Conservation (phyloP, 2,329 filamentous ascomycete species). For the Gliomastix tumulicola region DNA sequence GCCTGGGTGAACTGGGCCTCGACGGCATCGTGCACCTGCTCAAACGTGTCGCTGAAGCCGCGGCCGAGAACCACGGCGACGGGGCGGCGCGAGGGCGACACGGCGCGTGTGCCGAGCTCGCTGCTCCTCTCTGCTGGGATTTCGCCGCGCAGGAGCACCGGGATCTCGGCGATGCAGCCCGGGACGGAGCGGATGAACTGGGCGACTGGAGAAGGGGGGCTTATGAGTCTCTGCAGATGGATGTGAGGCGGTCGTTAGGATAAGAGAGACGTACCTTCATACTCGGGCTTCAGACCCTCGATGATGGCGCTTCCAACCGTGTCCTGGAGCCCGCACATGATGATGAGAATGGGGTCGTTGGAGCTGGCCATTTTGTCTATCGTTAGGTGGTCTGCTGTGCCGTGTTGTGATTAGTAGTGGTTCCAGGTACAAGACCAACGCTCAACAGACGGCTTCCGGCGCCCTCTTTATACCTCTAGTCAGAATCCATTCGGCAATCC, state of each 20-base stretch:
- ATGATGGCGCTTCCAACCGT: slow-evolving; percentile 12
- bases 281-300: slow-evolving; percentile 14
- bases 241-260: too few species aligned
- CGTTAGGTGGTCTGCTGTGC: too few species aligned
- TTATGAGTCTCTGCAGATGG: too few species aligned
- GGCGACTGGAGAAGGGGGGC: too few species aligned
- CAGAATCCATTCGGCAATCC: too few species aligned
- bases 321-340: slow-evolving; percentile 14
- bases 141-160: slow-evolving; percentile 10
- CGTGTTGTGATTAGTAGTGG: too few species aligned
- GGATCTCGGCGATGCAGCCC: slow-evolving; percentile 10
- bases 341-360: slow-evolving; percentile 7
- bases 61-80: slow-evolving; percentile 13
- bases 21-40: slow-evolving; percentile 6
- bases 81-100: slow-evolving; percentile 7
- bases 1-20: neutral
- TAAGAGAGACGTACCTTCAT: too few species aligned
- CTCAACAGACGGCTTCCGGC: too few species aligned
- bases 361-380: neutral
- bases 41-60: slow-evolving; percentile 11
- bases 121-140: slow-evolving; percentile 5
- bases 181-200: slow-evolving; percentile 12
- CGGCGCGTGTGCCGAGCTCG: slow-evolving; percentile 9
- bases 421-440: too few species aligned
- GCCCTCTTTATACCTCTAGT: too few species aligned